phyloP scores from a whole-genome alignment of 139 green algal genomes.

The Picochlorum costavermella region DNA sequence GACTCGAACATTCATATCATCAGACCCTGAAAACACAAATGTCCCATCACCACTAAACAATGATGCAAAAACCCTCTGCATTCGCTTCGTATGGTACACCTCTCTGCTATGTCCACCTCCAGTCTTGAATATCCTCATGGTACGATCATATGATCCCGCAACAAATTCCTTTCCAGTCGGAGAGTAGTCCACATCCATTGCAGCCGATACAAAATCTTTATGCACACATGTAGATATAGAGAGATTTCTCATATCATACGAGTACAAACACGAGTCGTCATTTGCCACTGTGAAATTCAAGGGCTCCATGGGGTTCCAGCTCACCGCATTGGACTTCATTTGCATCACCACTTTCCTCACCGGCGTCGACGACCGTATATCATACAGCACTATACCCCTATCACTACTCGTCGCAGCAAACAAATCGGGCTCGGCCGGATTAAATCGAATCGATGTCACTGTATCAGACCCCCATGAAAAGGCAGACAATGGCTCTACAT shows the following conservation, averaged over 20 bases:
- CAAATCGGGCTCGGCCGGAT: conserved; percentile 87
- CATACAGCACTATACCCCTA: conserved; percentile 89
- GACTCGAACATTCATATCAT: conserved; percentile 60
- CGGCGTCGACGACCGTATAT: conserved; percentile 74
- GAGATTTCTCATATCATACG: conserved; percentile 95
- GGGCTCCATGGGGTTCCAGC: conserved; percentile 96
- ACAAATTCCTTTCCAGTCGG: conserved; percentile 97
- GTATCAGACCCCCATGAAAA: conserved; percentile 90
- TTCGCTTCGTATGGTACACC: conserved; percentile 93
- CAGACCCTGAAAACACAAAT: conserved; percentile 87
- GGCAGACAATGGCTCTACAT: conserved; percentile 69
- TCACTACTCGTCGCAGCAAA: conserved; percentile 84
- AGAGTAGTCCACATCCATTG: conserved; percentile 97
- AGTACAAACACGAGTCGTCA: conserved; percentile 95
- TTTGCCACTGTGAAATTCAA: conserved; percentile 96
- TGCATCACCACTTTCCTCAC: conserved; percentile 91
- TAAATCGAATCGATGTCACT: conserved; percentile 83
- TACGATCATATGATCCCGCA: conserved; percentile 86
- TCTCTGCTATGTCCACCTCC: conserved; percentile 74
- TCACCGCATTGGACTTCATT: conserved; percentile 80
- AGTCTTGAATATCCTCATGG: conserved; percentile 83
- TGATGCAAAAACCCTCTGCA: conserved; percentile 87
- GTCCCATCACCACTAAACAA: conserved; percentile 81
- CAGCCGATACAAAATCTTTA: conserved; percentile 83
- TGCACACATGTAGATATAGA: conserved; percentile 76